phyloP scores from a whole-genome alignment of 2,329 filamentous ascomycete species.

The Talaromyces sp. region DNA sequence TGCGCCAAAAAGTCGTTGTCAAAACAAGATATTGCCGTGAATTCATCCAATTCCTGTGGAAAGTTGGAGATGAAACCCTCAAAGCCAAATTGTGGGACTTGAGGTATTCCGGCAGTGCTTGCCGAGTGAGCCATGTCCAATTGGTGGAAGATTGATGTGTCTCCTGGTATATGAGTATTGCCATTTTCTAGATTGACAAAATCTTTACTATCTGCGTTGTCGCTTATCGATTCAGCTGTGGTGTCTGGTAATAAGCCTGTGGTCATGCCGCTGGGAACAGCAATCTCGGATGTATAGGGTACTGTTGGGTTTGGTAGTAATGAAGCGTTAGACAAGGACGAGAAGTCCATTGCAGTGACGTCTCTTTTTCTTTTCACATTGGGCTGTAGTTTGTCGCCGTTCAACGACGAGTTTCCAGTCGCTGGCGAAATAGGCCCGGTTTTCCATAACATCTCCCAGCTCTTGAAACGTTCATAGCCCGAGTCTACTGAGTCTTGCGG shows the following conservation, averaged over 20 bases:
- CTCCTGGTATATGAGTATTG: neutral
- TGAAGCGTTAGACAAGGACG: neutral
- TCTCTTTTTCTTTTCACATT: neutral
- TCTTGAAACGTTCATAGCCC: constrained; percentile 54
- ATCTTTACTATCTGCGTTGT: constrained; percentile 21
- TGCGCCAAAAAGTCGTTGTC: constrained; percentile 30
- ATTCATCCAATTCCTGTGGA: constrained; percentile 42
- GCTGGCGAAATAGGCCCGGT: constrained; percentile 38
- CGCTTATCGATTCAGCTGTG: neutral
- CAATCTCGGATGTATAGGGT: neutral
- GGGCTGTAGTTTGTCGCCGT: neutral
- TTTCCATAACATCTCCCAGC: constrained; percentile 54
- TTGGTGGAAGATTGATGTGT: constrained; percentile 5
- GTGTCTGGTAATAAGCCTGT: neutral
- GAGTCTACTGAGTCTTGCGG: constrained; percentile 44
- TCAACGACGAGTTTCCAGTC: constrained; percentile 24
- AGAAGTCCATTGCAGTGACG: neutral
- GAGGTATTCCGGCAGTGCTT: constrained; percentile 4
- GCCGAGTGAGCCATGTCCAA: constrained; percentile 31
- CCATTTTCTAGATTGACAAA: constrained; percentile 19
- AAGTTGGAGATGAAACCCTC: constrained; percentile 44
- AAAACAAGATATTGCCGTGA: constrained; percentile 42
- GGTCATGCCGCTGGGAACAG: constrained; percentile 20
- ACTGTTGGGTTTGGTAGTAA: neutral
- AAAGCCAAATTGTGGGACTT: constrained; percentile 36